Percentiles rank a stretch among this genome's conserved stretches.
phyloP scores from a whole-genome alignment of 2,329 filamentous ascomycete species.

The Botryotinia convoluta region DNA sequence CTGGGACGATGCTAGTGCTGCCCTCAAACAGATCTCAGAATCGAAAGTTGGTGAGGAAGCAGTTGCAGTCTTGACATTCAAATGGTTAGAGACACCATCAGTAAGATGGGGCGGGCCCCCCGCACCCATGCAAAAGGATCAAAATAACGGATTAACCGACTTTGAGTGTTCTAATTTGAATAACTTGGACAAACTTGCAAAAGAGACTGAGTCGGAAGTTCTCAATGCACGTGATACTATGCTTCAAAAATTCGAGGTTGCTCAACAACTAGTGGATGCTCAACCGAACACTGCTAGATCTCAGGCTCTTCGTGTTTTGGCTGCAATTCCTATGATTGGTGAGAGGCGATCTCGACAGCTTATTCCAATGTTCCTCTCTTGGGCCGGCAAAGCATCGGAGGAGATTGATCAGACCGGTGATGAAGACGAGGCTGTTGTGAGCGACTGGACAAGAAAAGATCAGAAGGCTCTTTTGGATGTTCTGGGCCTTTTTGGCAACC shows the following conservation, averaged over 20 bases:
- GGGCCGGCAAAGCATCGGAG: conserved; percentile 57
- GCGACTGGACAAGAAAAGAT: conserved; percentile 72
- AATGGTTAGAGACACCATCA: conserved; percentile 67
- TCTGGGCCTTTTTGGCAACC: conserved; percentile 83
- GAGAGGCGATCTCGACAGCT: conserved; percentile 83
- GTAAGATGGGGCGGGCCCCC: conserved; percentile 50
- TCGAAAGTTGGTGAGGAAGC: conserved; percentile 68
- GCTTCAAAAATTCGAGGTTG: conserved; percentile 60
- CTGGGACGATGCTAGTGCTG: conserved; percentile 79
- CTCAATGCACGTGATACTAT: conserved; percentile 57
- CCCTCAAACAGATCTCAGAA: conserved; percentile 72
- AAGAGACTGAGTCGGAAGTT: conserved; percentile 52
- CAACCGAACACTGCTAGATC: conserved; percentile 60
- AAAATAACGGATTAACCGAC: conserved; percentile 55
- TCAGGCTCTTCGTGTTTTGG: conserved; percentile 77
- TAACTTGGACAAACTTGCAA: conserved; percentile 53
- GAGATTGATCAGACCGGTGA: conserved; percentile 34
- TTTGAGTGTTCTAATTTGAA: conserved; percentile 82
- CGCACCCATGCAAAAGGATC: conserved; percentile 39
- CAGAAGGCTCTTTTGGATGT: conserved; percentile 79
- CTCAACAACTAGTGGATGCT: conserved; percentile 54
- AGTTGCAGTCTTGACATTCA: conserved; percentile 69
- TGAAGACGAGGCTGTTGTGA: conserved; percentile 37
- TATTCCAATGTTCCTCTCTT: conserved; percentile 81
- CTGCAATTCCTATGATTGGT: conserved; percentile 69